Evolutionary conservation across 2,329 filamentous ascomycete genomes (phyloP), one percentile per base, ranked within the genome.

Genomic region (Dactylellina parvicollis): DNA sequence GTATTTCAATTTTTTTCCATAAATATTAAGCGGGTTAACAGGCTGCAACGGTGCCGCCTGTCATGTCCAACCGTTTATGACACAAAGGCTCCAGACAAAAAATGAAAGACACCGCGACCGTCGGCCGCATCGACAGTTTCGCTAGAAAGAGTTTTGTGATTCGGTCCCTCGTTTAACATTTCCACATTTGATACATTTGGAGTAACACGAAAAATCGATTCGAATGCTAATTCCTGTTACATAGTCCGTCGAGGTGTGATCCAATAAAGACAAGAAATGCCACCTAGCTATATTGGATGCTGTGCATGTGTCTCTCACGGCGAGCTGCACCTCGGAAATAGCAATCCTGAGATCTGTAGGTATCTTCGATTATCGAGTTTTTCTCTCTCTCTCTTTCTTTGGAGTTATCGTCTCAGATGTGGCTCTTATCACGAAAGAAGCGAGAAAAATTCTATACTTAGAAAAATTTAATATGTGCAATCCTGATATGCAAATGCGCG

Each of bases 341-440:
- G 34, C 26, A 47, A 30, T 30, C 26, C 22, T 60, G 36, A 69
- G 64, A 69, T 69, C 46, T 20, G 47, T 9, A 42, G 20, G 36
- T 40, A 16, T 50, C 46, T 54, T 69, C 55, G 55, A 69, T 54
- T 69, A 69, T 69, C 64, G 64, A 44, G 18, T 10, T 14, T 52
- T 30, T 12, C 3, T 46, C 14, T n/a, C 12, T 18, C 28, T 4
- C 8, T 18, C n/a, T 26, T 50, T 26, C 12, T 4, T 9, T 56
- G 36, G n/a, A 10, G 47, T 28, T 61, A 49, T 54, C 34, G 47
- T 64, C 24, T 34, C 40, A 38, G 28, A 38, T 26, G 10, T n/a
- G 22, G 34, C 56, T 20, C 56, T 14, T 36, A 60, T 44, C 30
- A 32, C 5, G 5, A 12, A 32, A 4, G 34, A 38, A 7, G 34